Conservation (phyloP, 1,284 basidiomycete genomes). For the Pseudozyma sp. region DNA sequence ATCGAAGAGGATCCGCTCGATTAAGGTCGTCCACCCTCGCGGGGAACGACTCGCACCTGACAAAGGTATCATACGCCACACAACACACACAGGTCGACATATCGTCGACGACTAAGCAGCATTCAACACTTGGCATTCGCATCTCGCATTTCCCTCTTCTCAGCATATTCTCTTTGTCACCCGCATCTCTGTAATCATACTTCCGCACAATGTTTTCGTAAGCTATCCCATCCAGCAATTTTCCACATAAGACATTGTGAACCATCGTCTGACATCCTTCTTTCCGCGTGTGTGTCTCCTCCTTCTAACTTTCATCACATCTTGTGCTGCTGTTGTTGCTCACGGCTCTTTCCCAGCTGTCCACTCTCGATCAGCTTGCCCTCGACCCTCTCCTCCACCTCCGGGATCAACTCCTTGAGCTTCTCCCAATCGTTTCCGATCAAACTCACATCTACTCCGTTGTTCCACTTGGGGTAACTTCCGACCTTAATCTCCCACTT, state of each 20-base stretch:
- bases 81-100: background rate
- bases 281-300: no score
- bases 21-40: conserved; percentile 1
- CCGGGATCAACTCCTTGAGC: conserved; percentile 35
- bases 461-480: conserved; percentile 74
- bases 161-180: background rate
- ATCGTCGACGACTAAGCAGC: no score
- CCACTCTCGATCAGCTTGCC: conserved; percentile 71
- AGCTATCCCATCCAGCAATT: no score
- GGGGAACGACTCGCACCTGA: background rate
- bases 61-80: no score
- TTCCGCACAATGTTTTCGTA: no score
- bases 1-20: conserved; percentile 59
- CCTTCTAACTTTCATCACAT: conserved; percentile 6
- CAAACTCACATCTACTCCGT: conserved; percentile 78
- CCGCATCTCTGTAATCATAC: no score
- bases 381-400: conserved; percentile 71
- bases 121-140: no score
- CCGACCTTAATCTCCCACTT: conserved; percentile 84
- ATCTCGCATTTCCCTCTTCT: background rate
- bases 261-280: no score
- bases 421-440: conserved; percentile 75
- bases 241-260: no score
- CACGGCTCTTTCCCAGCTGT: conserved; percentile 64
- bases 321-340: conserved; percentile 21